Evolutionary conservation across 345 rosid species (phyloP).

Genomic region (Euclidium syriacum): DNA sequence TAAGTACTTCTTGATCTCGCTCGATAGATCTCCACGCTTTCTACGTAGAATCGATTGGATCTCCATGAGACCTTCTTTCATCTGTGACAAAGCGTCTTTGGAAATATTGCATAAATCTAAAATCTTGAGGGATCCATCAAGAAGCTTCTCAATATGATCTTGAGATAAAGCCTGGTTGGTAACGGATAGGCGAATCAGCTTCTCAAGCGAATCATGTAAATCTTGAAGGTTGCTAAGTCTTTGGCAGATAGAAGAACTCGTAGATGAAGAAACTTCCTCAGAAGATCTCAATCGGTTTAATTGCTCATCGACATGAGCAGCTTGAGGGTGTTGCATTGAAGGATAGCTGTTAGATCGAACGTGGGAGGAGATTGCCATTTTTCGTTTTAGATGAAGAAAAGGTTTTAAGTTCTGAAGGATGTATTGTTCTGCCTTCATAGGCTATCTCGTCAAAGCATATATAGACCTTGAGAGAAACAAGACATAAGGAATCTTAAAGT

Average conservation of each 20-base stretch:
- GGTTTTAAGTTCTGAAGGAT: too few species aligned
- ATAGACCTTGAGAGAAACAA: too few species aligned
- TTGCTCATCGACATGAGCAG: conserved; percentile 33
- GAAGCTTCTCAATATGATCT: conserved; percentile 28
- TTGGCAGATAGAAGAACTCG: conserved; percentile 11
- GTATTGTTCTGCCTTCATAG: conserved; percentile 8
- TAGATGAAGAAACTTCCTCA: conserved; percentile 26
- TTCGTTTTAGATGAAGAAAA: conserved; percentile 3
- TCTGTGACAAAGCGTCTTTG: conserved; percentile 31
- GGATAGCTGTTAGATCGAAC: conserved; percentile 46
- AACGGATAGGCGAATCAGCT: conserved; percentile 26
- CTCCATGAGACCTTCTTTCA: conserved; percentile 27
- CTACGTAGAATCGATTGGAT: conserved; percentile 32
- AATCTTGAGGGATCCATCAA: conserved; percentile 37
- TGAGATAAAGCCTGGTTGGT: conserved; percentile 28
- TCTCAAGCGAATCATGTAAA: conserved; percentile 32
- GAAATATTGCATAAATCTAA: conserved; percentile 31
- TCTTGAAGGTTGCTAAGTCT: conserved; percentile 25
- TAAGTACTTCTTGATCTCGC: conserved; percentile 36
- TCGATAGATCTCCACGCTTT: conserved; percentile 20
- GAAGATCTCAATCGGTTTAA: conserved; percentile 31
- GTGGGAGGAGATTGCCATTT: conserved; percentile 41
- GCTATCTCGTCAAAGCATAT: conserved; percentile 5
- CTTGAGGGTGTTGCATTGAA: conserved; percentile 36
- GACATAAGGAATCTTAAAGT: too few species aligned